Base-by-base conservation (phyloP, 2,329 filamentous ascomycete genomes). In the Claviceps purpurea region DNA sequence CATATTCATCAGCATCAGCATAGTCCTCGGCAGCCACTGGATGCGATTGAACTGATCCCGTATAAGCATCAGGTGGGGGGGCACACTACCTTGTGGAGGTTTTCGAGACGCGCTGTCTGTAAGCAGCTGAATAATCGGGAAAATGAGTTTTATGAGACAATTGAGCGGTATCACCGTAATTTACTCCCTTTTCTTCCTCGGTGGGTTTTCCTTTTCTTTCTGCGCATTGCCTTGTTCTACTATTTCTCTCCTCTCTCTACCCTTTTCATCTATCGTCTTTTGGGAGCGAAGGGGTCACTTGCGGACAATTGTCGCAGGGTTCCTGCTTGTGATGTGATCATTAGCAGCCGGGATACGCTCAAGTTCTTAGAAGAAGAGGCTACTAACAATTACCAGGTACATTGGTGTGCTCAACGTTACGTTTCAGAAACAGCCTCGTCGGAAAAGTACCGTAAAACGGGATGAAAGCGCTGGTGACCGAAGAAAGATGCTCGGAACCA, bases 81-180 rank as follows among this genome's bases (percentile, higher is more conserved):
- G 0, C 93, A 98, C 66, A 96, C 89, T 6, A 96, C 91, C 0
- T 79, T 98, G 39, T 98, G 95, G 78, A 85, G 91, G 43, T 97
- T 98, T 65, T 97, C 93, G 18, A 84, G 89, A 58, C 81, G 90
- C 61, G 93, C 93, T 52, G 90, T 98, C 11, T 98, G 93, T 75
- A 98, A 98, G 70, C 89, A 96, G 70, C 78, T 98, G 63, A 98
- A 95, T 68, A 98, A 95, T 66, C 81, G 91, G 62, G 93, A 98
- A 65, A 98, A 98, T 68, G 89, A 95, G 69, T 98, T 98, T 65
- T 98, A 98, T 68, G 93, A 98, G 69, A 93, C 85, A 51, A 88
- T 97, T 61, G 93, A 98, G 72, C 82, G 81, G 62, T 82, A 88
- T 59, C 91, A 98, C 68, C 87, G 89, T 57, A 86, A 95, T 64